These are phyloP conservation scores for Candida yuanshanica DNA, from an alignment of 805 yeast genomes.

Conservation along the genomic window DNA sequence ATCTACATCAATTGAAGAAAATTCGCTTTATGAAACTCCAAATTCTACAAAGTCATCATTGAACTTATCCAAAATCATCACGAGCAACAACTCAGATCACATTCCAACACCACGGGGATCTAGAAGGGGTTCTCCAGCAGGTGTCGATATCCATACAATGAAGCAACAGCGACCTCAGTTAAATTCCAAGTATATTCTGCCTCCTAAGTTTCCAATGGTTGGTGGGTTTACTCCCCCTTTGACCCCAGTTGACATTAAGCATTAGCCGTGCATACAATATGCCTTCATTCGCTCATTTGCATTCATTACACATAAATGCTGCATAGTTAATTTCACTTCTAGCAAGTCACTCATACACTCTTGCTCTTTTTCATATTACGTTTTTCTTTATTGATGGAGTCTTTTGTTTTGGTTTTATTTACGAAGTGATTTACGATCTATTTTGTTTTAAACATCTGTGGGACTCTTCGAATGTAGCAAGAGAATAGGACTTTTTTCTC, in stretches of 20 bases:
- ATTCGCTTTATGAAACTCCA: conserved; percentile 6
- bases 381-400: too few relatives aligned
- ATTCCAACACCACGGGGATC: conserved; percentile 24
- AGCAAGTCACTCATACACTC: too few relatives aligned
- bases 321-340: too few relatives aligned
- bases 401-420: too few relatives aligned
- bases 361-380: too few relatives aligned
- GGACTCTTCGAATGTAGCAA: too few relatives aligned
- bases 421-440: too few relatives aligned
- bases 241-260: conserved; percentile 14
- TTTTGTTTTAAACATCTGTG: too few relatives aligned
- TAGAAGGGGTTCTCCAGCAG: conserved; percentile 25
- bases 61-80: conserved; percentile 1
- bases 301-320: too few relatives aligned
- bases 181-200: not conserved
- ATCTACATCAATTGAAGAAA: conserved; percentile 1
- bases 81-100: not conserved
- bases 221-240: conserved; percentile 18
- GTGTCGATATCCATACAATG: conserved; percentile 6
- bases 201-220: not conserved
- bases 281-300: not conserved
- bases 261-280: not conserved
- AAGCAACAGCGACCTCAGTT: not conserved
- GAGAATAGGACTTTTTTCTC: too few relatives aligned
- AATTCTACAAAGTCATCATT: conserved; percentile 6